Base-by-base conservation (phyloP, 148 eudicot species). In the Chenopodium quinoa region DNA sequence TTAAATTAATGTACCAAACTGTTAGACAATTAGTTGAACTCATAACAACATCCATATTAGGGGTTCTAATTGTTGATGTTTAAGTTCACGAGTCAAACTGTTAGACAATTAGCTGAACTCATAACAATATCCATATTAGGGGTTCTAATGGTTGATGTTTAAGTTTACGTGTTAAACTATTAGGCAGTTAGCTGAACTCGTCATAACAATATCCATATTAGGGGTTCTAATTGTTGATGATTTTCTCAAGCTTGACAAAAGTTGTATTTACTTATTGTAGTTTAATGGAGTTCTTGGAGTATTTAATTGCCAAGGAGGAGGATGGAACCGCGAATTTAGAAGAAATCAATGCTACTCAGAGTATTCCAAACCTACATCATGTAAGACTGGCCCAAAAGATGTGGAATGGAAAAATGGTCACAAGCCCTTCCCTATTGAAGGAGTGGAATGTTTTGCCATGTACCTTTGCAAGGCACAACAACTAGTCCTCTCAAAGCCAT, bases 281-380 rank as follows among this genome's bases (percentile, higher is more conserved):
- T 92, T 74, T 77, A 89, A 89, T 7, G 98, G 97, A 71, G 98
- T 95, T 47, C 65, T 95, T 1, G 98, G 98, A 69, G 97, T 91
- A 8, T 95, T 95, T 84, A 95, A 95, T 40, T 95, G 98, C 83
- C 97, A 95, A 83, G 97, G 98, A 11, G 98, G 98, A 70, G 98
- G 98, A 71, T 95, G 98, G 98, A 71, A 82, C 73, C 90, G 90
- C 0, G 93, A 93, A 66, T 40, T 83, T 52, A 85, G 98, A 56
- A 86, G 86, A 62, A 95, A 89, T 78, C 85, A 88, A 50, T 86
- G 96, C 82, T 81, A 71, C 78, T 90, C 98, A 1, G 91, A 92
- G 75, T 89, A 80, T 84, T 92, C 98, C 2, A 87, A 89, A 56
- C 44, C 54, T 1, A 85, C 93, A 64, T 86, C 88, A 16, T 81